phyloP scores from a whole-genome alignment of 2,329 filamentous ascomycete species.

The Cryphonectria nitschkei region DNA sequence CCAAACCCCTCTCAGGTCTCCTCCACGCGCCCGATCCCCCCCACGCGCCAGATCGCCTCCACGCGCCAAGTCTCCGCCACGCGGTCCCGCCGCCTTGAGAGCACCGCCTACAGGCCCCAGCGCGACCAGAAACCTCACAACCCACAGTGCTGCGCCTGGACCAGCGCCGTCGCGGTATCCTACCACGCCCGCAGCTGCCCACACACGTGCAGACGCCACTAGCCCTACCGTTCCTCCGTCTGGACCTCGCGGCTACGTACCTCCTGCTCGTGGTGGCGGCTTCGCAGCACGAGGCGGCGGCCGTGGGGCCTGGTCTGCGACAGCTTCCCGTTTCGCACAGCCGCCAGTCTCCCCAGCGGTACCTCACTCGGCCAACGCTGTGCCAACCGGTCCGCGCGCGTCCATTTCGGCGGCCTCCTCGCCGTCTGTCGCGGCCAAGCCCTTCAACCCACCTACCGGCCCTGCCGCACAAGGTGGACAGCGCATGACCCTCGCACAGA shows the following conservation, averaged over 20 bases:
- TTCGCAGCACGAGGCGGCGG: slow-evolving; percentile 51
- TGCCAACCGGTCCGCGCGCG: slow-evolving; percentile 54
- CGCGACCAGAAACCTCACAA: slow-evolving; percentile 43
- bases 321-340: slow-evolving; percentile 34
- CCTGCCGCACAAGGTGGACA: slow-evolving; percentile 47
- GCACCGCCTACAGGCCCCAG: slow-evolving; percentile 53
- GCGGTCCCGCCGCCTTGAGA: slow-evolving; percentile 58
- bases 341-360: slow-evolving; percentile 44
- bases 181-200: slow-evolving; percentile 36
- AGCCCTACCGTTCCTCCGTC: slow-evolving; percentile 56
- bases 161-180: slow-evolving; percentile 38
- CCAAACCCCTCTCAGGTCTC: slow-evolving; percentile 24
- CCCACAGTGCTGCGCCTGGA: slow-evolving; percentile 39
- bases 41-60: slow-evolving; percentile 56
- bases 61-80: slow-evolving; percentile 42
- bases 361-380: slow-evolving; percentile 42
- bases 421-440: slow-evolving; percentile 46
- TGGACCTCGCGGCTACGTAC: slow-evolving; percentile 58
- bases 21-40: slow-evolving; percentile 48
- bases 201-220: slow-evolving; percentile 44
- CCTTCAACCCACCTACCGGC: slow-evolving; percentile 63
- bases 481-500: slow-evolving; percentile 55
- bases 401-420: slow-evolving; percentile 41
- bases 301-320: slow-evolving; percentile 35
- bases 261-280: slow-evolving; percentile 47